Evolutionary conservation across 345 rosid genomes (phyloP), one percentile per base, ranked within the genome.

Genomic region (Ceriops decandra): DNA sequence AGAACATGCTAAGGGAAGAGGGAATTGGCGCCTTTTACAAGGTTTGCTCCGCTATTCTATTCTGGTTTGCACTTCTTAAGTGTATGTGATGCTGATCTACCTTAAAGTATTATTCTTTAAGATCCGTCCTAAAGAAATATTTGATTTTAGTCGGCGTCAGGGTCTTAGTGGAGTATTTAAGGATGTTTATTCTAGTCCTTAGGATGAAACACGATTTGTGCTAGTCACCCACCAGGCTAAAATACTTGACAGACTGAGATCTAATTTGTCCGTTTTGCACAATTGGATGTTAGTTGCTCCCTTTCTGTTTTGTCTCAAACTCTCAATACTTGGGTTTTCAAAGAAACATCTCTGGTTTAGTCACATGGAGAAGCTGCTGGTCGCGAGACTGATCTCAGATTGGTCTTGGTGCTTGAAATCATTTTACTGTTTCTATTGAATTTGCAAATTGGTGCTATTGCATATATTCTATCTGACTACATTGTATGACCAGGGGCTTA

Each of bases 21-120:
- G 99, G 98, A 57, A 1, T 95, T 11, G 88, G 90, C 72, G 96
- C 98, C 61, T 85, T 95, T 57, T 95, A 95, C 90, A 92, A 95
- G 96, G 98, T 95, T 76, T 70, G 64, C 5, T 73, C 69, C 52
- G 5, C 21, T 60, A 33, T n/a, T 32, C 56, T 22, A 31, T 6
- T 30, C 8, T 52, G 42, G 0, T 36, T 57, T 27, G 30, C 31
- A 19, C 11, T 19, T 58, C 28, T 60, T 33, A 16, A 33, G 21
- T 54, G 49, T 49, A 26, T 51, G 2, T 5, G 27, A 20, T 53
- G 35, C 15, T 52, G 61, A 62, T 67, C 64, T 65, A 4, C 27
- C 54, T 67, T 19, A 4, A 36, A 15, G 15, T 9, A 57, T 56
- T 4, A 17, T 22, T 62, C 58, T 58, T 56, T 56, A 5, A 19